Percentiles rank a stretch among this genome's conserved stretches.
Conservation (phyloP, 2,329 filamentous ascomycete species). For the Pseudogymnoascus verrucosus region DNA sequence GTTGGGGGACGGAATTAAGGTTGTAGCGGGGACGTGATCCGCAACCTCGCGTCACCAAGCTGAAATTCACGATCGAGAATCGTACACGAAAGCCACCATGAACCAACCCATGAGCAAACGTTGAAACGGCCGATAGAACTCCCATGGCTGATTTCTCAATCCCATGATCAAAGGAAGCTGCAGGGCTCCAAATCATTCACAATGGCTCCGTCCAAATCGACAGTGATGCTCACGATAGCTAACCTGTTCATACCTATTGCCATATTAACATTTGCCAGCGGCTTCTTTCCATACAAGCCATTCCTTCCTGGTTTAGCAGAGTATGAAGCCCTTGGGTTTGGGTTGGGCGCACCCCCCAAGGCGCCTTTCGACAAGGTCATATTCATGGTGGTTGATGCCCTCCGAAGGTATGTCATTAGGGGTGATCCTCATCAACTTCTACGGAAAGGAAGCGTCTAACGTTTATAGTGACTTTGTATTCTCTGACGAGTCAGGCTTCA, state of each 20-base stretch:
- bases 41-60: constrained; percentile 3
- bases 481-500: constrained; percentile 68
- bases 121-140: neutral
- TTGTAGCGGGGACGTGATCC: constrained; percentile 5
- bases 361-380: constrained; percentile 81
- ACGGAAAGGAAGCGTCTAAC: constrained; percentile 18
- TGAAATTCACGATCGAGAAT: neutral
- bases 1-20: neutral
- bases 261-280: constrained; percentile 69
- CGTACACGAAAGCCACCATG: constrained; percentile 6
- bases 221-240: constrained; percentile 48
- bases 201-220: constrained; percentile 20
- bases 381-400: constrained; percentile 96
- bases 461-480: constrained; percentile 81
- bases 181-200: constrained; percentile 4
- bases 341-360: constrained; percentile 48
- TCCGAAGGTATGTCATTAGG: constrained; percentile 59
- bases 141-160: neutral
- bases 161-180: constrained; percentile 1
- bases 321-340: constrained; percentile 49
- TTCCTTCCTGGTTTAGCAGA: constrained; percentile 77
- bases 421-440: neutral
- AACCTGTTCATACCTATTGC: constrained; percentile 73
- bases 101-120: constrained; percentile 1
- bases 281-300: constrained; percentile 97